phyloP scores from a whole-genome alignment of 495 filamentous ascomycete genomes.

The Daldinia grandis region DNA sequence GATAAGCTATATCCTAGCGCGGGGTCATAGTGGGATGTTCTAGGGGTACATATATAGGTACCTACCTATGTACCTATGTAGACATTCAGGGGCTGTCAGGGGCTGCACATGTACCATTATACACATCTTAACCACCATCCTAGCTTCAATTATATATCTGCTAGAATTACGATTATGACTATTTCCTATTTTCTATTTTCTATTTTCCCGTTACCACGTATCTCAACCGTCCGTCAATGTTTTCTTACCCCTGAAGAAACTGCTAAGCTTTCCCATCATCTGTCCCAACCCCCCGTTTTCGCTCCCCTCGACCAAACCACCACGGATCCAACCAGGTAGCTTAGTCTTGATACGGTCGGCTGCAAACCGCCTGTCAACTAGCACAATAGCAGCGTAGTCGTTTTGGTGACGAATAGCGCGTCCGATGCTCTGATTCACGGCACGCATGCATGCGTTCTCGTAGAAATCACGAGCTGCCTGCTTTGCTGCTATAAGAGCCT shows the following conservation, averaged over 20 bases:
- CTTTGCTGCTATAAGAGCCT: slow-evolving; percentile 58
- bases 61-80: too few species aligned
- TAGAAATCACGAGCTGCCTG: slow-evolving; percentile 83
- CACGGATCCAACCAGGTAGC: slow-evolving; percentile 87
- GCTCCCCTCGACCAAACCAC: slow-evolving; percentile 60
- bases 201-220: not conserved
- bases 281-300: slow-evolving; percentile 58
- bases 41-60: not conserved
- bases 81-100: not conserved
- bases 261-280: slow-evolving; percentile 63
- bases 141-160: too few species aligned
- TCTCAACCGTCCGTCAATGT: not conserved
- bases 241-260: slow-evolving; percentile 64
- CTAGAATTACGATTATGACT: not conserved
- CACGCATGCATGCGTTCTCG: slow-evolving; percentile 94
- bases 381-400: slow-evolving; percentile 89
- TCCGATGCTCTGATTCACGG: slow-evolving; percentile 96
- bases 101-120: not conserved
- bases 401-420: slow-evolving; percentile 86
- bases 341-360: slow-evolving; percentile 74
- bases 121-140: not conserved
- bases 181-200: too few species aligned
- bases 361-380: slow-evolving; percentile 82
- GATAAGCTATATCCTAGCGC: not conserved
- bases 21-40: not conserved